phyloP scores from a whole-genome alignment of 108 stramenopile species.

The Pelagomonas calceolata region DNA sequence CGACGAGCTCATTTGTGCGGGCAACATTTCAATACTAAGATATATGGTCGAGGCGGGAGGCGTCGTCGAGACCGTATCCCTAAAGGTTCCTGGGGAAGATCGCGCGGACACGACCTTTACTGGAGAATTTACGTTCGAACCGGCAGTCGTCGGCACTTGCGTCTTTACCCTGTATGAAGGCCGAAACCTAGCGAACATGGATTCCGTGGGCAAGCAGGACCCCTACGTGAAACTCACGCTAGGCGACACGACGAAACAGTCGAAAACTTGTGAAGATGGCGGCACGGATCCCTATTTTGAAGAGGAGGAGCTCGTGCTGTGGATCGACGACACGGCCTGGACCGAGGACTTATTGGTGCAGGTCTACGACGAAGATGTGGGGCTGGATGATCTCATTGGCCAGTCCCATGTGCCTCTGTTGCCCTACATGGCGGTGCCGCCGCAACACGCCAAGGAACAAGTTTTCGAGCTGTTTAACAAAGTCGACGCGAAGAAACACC shows the following conservation, averaged over 20 bases:
- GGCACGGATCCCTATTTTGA: conserved; percentile 38
- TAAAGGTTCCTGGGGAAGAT: conserved; percentile 20
- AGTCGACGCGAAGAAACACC: conserved; percentile 12
- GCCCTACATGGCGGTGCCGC: conserved; percentile 30
- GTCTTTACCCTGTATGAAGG: conserved; percentile 40
- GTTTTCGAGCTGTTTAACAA: conserved; percentile 1
- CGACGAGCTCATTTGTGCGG: conserved; percentile 17
- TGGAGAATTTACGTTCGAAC: conserved; percentile 42
- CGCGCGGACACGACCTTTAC: conserved; percentile 18
- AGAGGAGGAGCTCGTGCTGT: conserved; percentile 41
- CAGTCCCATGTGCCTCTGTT: conserved; percentile 19
- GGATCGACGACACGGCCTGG: conserved; percentile 43
- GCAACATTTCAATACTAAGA: conserved; percentile 11
- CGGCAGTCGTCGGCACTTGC: conserved; percentile 46
- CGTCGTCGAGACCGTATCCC: conserved; percentile 10
- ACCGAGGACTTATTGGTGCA: conserved; percentile 18
- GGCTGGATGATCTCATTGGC: conserved; percentile 35
- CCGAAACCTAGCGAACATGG: conserved; percentile 25
- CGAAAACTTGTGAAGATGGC: conserved; percentile 29
- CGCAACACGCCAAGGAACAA: conserved; percentile 19
- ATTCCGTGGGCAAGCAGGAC: conserved; percentile 32
- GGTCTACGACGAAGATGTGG: conserved; percentile 38
- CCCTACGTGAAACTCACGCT: conserved; percentile 40
- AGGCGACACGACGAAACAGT: conserved; percentile 32
- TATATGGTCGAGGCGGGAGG: conserved; percentile 18